A percentile compares a stretch with the other conserved stretches of the same genome.
These are phyloP conservation scores for Dactylellina cionopaga DNA, from an alignment of 2,329 filamentous ascomycete genomes.

Conservation along the genomic window DNA sequence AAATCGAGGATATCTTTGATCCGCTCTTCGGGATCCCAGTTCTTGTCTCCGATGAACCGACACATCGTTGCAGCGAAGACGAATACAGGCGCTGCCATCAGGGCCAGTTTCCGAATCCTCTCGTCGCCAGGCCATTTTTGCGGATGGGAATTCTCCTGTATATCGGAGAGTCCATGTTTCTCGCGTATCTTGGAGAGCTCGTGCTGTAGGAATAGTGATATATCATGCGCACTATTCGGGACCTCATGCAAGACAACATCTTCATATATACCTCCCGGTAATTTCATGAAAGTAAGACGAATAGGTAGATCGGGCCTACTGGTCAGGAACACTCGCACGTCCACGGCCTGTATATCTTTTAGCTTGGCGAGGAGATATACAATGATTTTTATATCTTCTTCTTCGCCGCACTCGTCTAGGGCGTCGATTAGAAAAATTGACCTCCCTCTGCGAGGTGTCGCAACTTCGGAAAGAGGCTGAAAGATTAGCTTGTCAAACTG, in stretches of 20 bases:
- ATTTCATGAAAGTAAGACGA: conserved; percentile 48
- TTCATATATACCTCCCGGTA: conserved; percentile 38
- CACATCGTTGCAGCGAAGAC: conserved; percentile 57
- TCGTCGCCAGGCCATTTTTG: conserved; percentile 51
- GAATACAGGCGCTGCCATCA: conserved; percentile 55
- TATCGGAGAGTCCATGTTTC: conserved; percentile 1
- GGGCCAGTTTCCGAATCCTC: conserved; percentile 46
- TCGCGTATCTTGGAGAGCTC: conserved; percentile 48
- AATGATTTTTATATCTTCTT: conserved; percentile 53
- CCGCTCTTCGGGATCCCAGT: too few species aligned
- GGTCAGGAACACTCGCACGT: conserved; percentile 53
- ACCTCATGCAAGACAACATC: conserved; percentile 29
- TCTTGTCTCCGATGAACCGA: conserved; percentile 54
- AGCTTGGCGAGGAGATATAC: conserved; percentile 48
- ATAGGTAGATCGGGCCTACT: conserved; percentile 55
- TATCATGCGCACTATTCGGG: conserved; percentile 55
- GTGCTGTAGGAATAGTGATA: conserved; percentile 54
- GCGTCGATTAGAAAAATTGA: conserved; percentile 57
- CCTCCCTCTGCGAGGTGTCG: background rate
- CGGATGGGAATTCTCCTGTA: background rate
- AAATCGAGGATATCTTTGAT: background rate
- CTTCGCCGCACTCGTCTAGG: conserved; percentile 57
- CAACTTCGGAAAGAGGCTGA: conserved; percentile 57
- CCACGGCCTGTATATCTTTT: conserved; percentile 27
- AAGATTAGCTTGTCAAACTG: conserved; percentile 63